phyloP scores from a whole-genome alignment of 1,284 basidiomycete species.

The Cryptococcus amylolentus region DNA sequence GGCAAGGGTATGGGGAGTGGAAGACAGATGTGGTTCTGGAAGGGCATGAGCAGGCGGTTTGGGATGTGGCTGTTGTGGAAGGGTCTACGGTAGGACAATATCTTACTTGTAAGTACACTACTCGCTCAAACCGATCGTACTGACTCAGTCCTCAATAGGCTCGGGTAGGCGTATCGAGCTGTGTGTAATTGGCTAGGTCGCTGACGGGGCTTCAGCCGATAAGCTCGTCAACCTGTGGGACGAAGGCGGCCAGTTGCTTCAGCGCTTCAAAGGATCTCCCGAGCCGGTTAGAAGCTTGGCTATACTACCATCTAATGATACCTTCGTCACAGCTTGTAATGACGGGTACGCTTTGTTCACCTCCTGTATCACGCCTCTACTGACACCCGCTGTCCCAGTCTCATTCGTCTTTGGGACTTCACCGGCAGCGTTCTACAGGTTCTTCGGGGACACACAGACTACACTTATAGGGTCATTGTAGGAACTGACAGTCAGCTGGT shows the following conservation, averaged over 20 bases:
- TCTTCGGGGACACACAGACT: conserved; percentile 30
- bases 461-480: conserved; percentile 26
- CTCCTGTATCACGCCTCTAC: background rate
- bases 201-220: conserved; percentile 20
- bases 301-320: conserved; percentile 15
- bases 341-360: conserved; percentile 37
- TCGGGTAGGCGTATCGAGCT: too few relatives aligned
- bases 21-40: conserved; percentile 17
- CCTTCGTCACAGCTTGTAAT: conserved; percentile 37
- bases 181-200: too few relatives aligned
- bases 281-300: conserved; percentile 33
- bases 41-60: conserved; percentile 37
- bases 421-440: conserved; percentile 14
- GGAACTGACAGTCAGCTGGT: conserved; percentile 6
- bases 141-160: too few relatives aligned
- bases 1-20: conserved; percentile 18
- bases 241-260: conserved; percentile 15
- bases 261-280: conserved; percentile 28
- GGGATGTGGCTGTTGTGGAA: conserved; percentile 31
- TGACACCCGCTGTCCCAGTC: conserved; percentile 8
- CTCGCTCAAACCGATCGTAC: background rate
- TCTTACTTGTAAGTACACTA: conserved; percentile 23
- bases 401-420: conserved; percentile 25
- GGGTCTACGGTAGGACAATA: conserved; percentile 20
- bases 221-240: conserved; percentile 29